Evolutionary conservation across 2,329 filamentous ascomycete genomes (phyloP).

Genomic region (Alternaria novae-zelandiae): DNA sequence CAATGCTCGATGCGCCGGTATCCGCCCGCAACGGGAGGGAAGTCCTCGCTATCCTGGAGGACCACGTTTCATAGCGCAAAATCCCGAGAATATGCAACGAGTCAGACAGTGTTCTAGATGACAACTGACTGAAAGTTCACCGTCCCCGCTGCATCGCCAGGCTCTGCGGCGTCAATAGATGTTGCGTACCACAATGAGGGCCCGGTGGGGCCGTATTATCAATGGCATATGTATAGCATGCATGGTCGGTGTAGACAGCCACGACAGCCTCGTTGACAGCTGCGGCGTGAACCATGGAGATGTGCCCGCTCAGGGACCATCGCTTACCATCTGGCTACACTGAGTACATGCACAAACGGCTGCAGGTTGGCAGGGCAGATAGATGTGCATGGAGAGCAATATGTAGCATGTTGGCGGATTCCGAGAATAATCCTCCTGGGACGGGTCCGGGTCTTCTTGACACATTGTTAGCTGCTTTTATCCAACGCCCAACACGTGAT

Average conservation of each 20-base stretch:
- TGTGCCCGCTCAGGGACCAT: slow-evolving; percentile 4
- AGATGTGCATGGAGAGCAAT: slow-evolving; percentile 13
- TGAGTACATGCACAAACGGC: slow-evolving; percentile 23
- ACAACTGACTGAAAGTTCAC: slow-evolving; percentile 13
- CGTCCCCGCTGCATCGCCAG: slow-evolving; percentile 18
- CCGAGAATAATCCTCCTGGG: slow-evolving; percentile 15
- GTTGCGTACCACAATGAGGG: neutral
- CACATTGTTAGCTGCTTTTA: slow-evolving; percentile 23
- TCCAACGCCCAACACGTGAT: slow-evolving; percentile 23
- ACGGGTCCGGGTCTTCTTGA: slow-evolving; percentile 15
- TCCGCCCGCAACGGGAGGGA: slow-evolving; percentile 20
- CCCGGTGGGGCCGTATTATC: slow-evolving; percentile 5
- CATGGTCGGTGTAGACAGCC: slow-evolving; percentile 4
- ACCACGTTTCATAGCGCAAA: slow-evolving; percentile 22
- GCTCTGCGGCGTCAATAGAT: slow-evolving; percentile 4
- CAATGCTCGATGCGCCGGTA: slow-evolving; percentile 20
- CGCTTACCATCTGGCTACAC: slow-evolving; percentile 14
- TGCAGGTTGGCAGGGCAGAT: slow-evolving; percentile 15
- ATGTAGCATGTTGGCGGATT: slow-evolving; percentile 18
- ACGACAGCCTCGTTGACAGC: slow-evolving; percentile 12
- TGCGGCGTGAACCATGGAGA: neutral
- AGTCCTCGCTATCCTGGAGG: slow-evolving; percentile 14
- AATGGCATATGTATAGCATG: neutral
- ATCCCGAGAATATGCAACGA: slow-evolving; percentile 20
- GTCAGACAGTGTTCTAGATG: slow-evolving; percentile 34